Conservation (phyloP, 1,284 basidiomycete species). For the Athelia sp. region DNA sequence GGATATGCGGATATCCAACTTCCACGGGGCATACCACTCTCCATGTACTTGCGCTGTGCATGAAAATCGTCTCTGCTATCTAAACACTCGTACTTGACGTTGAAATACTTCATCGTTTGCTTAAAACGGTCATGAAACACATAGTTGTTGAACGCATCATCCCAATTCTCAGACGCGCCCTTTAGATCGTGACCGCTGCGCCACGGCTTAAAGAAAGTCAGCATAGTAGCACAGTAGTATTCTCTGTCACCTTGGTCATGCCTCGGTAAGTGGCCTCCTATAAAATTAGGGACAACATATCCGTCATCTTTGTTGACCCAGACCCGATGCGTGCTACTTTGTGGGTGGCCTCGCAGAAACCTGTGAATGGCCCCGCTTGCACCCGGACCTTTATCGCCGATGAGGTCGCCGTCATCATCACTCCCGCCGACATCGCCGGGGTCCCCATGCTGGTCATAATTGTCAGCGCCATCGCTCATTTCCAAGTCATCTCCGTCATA, state of each 20-base stretch:
- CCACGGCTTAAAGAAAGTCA: slow-evolving; percentile 28
- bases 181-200: slow-evolving; percentile 21
- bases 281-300: slow-evolving; percentile 24
- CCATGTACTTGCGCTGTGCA: slow-evolving; percentile 12
- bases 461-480: background rate
- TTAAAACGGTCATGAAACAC: slow-evolving; percentile 9
- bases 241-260: slow-evolving; percentile 24
- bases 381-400: too few species aligned
- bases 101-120: slow-evolving; percentile 21
- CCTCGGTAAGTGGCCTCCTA: slow-evolving; percentile 23
- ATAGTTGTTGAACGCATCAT: slow-evolving; percentile 15
- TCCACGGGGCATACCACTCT: background rate
- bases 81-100: slow-evolving; percentile 25
- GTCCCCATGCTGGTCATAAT: background rate
- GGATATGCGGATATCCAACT: background rate
- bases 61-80: slow-evolving; percentile 29
- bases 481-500: too few species aligned
- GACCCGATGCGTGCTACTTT: too few species aligned
- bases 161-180: slow-evolving; percentile 16
- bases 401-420: background rate
- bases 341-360: background rate
- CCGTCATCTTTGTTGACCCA: too few species aligned
- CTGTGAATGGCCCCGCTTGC: background rate
- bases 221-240: slow-evolving; percentile 26
- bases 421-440: too few species aligned